Evolutionary conservation across 225 moss, liverwort and hornwort genomes (phyloP), one percentile per base, ranked within the genome.

Genomic region (Asterella californica): DNA sequence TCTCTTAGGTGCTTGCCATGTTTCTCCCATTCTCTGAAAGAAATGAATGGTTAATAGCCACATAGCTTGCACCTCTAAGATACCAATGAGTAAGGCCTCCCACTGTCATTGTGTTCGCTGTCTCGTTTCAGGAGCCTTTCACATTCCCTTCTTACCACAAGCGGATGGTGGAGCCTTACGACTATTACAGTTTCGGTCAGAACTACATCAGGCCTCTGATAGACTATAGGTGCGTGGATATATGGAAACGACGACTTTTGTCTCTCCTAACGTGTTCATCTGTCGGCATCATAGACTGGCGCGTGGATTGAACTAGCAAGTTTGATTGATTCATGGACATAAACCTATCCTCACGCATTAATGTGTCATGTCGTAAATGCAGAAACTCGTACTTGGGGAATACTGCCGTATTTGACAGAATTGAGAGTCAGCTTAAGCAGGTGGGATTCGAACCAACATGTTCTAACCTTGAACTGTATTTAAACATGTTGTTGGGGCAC

Each of bases 381-480:
- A 99, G 95, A 85, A 94, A 93, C 75, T 93, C 97, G 1, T 99
- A 91, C 72, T 70, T 99, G 71, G 97, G 97, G 60, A 99, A 99
- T 82, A 30, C 87, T 33, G 82, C 86, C 52, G 62, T 91, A 25
- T 85, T 93, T 63, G 94, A 91, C 45, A 86, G 90, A 84, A 91
- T 95, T 71, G 90, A 94, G 86, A 85, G 86, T 52, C 85, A 78
- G 78, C 70, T 99, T 64, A 88, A 91, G 72, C 88, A 93, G 94
- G 97, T 99, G 36, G 37, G 70, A 21, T 34, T 14, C 75, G 38
- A 12, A 22, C 48, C 49, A 66, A 34, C 30, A 12, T 52, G 19
- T 57, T 1, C 19, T 2, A 57, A 57, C 17, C 22, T 2, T 15
- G 2, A 57, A 57, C 57, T 57, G 19, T 36, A 7, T 7, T 42